Conservation (phyloP, 2,329 filamentous ascomycete genomes). For the Venturia asperata region DNA sequence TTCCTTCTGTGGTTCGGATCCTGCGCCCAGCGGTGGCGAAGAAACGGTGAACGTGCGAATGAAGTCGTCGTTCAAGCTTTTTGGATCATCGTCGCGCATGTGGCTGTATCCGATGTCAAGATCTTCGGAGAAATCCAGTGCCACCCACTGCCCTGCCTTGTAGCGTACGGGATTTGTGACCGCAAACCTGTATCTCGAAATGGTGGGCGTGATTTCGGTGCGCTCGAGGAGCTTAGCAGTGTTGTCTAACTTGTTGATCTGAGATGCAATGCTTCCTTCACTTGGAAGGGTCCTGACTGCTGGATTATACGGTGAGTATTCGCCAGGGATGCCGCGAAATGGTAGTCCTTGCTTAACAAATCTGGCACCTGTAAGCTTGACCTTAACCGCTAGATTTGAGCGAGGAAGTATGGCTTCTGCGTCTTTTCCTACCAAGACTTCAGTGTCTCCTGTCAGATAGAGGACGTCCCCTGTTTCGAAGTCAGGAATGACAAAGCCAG, state of each 20-base stretch:
- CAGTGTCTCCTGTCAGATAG: conserved; percentile 63
- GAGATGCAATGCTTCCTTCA: conserved; percentile 44
- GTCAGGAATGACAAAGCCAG: conserved; percentile 67
- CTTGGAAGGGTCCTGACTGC: conserved; percentile 55
- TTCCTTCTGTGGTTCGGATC: conserved; percentile 32
- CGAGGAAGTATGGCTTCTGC: conserved; percentile 58
- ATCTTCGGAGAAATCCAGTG: conserved; percentile 62
- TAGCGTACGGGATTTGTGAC: conserved; percentile 40
- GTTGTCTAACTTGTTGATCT: conserved; percentile 24
- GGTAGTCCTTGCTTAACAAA: conserved; percentile 60
- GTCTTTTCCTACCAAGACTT: conserved; percentile 57
- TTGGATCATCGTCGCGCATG: conserved; percentile 75
- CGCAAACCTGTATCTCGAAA: conserved; percentile 59
- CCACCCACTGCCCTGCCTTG: conserved; percentile 68
- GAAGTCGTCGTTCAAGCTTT: conserved; percentile 76
- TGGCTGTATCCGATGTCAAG: conserved; percentile 70
- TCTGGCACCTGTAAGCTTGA: conserved; percentile 54
- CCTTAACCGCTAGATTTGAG: conserved; percentile 64
- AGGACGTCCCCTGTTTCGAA: conserved; percentile 66
- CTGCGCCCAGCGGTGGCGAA: conserved; percentile 37
- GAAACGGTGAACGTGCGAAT: conserved; percentile 78
- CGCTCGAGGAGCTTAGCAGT: conserved; percentile 53
- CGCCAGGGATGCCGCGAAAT: conserved; percentile 55
- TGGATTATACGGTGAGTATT: conserved; percentile 73
- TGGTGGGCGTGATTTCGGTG: conserved; percentile 55